These are phyloP conservation scores for Mortierella sp. DNA, from an alignment of 371 early-diverging fungal genomes.

Conservation along the genomic window DNA sequence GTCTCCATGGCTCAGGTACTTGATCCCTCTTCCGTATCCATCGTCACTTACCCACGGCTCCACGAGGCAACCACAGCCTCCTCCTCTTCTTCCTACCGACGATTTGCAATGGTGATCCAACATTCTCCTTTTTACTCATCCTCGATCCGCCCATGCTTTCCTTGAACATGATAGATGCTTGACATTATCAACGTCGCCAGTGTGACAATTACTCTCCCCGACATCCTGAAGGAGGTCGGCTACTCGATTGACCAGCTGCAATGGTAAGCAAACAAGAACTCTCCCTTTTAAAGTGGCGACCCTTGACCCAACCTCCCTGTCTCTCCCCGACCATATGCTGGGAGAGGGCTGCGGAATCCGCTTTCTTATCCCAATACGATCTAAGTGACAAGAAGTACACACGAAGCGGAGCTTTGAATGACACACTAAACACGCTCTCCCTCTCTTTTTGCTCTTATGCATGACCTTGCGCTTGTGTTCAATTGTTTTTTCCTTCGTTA, in stretches of 20 bases:
- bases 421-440: neutral
- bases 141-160: neutral
- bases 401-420: neutral
- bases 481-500: neutral
- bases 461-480: neutral
- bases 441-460: neutral
- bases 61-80: neutral
- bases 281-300: neutral
- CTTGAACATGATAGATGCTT: constrained; percentile 19
- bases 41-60: neutral
- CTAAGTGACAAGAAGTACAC: neutral
- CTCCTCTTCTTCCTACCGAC: neutral
- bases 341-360: neutral
- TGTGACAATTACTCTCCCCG: constrained; percentile 39
- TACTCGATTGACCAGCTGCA: constrained; percentile 35
- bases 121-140: neutral
- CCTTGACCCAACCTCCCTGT: too few relatives aligned
- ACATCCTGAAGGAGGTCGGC: constrained; percentile 29
- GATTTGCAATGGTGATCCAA: neutral
- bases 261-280: constrained; percentile 21
- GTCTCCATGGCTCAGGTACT: constrained; percentile 27
- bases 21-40: neutral
- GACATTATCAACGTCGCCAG: constrained; percentile 43
- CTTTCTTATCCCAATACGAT: neutral
- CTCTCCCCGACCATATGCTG: neutral